Base-by-base conservation (phyloP, 2,329 filamentous ascomycete species). In the Cladosporium phlei region DNA sequence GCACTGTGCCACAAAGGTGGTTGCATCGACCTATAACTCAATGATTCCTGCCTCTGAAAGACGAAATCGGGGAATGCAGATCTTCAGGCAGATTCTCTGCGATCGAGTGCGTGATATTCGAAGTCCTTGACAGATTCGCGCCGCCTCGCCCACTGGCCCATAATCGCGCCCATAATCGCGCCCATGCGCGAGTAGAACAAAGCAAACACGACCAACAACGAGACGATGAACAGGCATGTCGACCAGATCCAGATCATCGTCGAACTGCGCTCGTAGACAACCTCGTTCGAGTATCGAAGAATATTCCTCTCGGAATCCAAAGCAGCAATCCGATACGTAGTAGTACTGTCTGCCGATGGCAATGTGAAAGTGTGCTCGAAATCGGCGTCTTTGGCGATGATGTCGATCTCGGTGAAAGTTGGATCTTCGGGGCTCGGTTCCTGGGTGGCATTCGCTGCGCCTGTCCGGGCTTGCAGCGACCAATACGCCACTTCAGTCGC, bases 401-500 rank as follows among this genome's bases (percentile, higher is more conserved):
- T 19, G 33, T 12, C 24, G 6, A 30, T 12, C 14, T 40, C 25
- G 9, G 29, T 19, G 3, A 21, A 40, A 21, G 24, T 29, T 19
- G 11, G 6, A 8, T 35, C 19, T 3, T 22, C 6, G 11, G 6
- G 8, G 5, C 19, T 9, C 22, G 21, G 12, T n/a, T 5, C 14
- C 10, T 16, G 22, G 8, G n/a, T 34, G n/a, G 5, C 14, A n/a
- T 25, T 30, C 6, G 38, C 27, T 11, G 38, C 37, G 20, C 17
- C 12, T 19, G 35, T 14, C 10, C 49, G 46, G 20, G 32, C 40
- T 20, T 61, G 56, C 2, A 61, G 43, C 9, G 47, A 33, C 56
- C 55, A 59, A 7, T 49, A 42, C 20, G 14, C 30, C 7, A 60
- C 52, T 38, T 59, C 59, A 0, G 58, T 62, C 2, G 59, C 59